Conservation (phyloP, 345 rosid genomes). For the Citrus mangshanensis region DNA sequence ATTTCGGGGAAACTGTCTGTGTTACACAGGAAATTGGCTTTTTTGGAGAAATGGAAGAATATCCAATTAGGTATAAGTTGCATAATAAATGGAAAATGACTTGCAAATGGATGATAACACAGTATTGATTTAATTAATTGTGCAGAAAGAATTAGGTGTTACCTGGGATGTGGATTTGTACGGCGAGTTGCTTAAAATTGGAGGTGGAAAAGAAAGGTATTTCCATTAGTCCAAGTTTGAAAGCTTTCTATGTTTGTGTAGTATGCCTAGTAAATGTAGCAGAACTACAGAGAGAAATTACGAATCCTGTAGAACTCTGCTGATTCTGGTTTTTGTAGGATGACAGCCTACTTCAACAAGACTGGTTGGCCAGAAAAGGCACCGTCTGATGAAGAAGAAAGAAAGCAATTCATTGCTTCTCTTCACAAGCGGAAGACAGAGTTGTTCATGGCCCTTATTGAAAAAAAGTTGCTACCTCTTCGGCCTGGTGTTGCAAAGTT, state of each 20-base stretch:
- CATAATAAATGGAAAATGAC: neutral
- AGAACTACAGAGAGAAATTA: neutral
- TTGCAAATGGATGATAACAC: neutral
- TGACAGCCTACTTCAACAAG: conserved; percentile 92
- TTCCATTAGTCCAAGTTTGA: neutral
- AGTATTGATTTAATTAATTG: neutral
- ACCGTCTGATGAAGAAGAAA: conserved; percentile 80
- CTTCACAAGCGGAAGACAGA: conserved; percentile 89
- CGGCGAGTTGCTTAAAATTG: conserved; percentile 89
- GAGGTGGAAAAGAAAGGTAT: conserved; percentile 96
- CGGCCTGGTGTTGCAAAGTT: conserved; percentile 93
- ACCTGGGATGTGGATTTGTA: conserved; percentile 94
- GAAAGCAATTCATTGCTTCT: conserved; percentile 80
- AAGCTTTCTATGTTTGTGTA: neutral
- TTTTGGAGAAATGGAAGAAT: too few species aligned
- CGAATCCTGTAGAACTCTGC: neutral
- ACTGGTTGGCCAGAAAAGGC: conserved; percentile 91
- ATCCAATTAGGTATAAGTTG: too few species aligned
- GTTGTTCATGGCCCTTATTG: conserved; percentile 88
- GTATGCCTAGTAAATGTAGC: neutral
- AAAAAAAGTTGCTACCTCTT: conserved; percentile 82
- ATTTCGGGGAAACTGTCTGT: neutral
- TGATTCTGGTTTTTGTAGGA: conserved; percentile 38
- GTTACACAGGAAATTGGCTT: too few species aligned
- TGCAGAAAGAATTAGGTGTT: conserved; percentile 73